These are phyloP conservation scores for Ceratocystis alfenasii DNA, from an alignment of 2,329 filamentous ascomycete species.

Conservation along the genomic window DNA sequence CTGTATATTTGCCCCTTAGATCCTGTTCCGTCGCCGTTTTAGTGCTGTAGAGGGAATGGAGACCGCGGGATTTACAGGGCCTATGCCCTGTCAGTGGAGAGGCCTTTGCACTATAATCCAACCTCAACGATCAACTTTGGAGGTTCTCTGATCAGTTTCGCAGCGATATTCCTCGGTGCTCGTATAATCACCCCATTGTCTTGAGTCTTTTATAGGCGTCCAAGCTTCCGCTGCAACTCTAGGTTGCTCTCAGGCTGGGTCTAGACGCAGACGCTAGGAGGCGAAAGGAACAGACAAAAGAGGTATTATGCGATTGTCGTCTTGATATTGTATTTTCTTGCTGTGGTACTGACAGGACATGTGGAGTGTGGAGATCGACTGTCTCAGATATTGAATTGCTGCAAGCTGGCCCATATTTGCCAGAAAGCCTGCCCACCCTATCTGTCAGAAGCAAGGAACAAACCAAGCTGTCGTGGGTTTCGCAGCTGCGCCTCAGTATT, in stretches of 20 bases:
- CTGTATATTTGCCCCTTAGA: neutral
- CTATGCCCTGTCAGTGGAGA: neutral
- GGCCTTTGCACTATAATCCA: constrained; percentile 5
- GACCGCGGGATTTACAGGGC: constrained; percentile 4
- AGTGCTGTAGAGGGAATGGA: neutral
- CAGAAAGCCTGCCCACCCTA: no score
- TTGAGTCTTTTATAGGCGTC: neutral
- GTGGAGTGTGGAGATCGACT: neutral
- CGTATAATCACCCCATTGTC: neutral
- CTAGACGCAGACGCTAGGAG: neutral
- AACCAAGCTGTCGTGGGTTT: no score
- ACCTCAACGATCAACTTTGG: neutral
- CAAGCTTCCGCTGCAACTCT: neutral
- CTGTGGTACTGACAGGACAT: neutral
- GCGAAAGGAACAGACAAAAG: neutral
- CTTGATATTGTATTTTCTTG: no score
- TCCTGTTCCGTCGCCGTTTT: neutral
- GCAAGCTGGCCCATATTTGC: neutral
- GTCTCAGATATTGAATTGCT: neutral
- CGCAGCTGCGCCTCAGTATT: no score
- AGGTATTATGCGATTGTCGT: neutral
- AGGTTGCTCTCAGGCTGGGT: neutral
- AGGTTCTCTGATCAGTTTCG: neutral
- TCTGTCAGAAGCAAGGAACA: no score
- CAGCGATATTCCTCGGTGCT: neutral